A percentile compares a stretch with the other conserved stretches of the same genome.
These are phyloP conservation scores for Metschnikowia gelsemii DNA, from an alignment of 805 yeast genomes.

Conservation along the genomic window DNA sequence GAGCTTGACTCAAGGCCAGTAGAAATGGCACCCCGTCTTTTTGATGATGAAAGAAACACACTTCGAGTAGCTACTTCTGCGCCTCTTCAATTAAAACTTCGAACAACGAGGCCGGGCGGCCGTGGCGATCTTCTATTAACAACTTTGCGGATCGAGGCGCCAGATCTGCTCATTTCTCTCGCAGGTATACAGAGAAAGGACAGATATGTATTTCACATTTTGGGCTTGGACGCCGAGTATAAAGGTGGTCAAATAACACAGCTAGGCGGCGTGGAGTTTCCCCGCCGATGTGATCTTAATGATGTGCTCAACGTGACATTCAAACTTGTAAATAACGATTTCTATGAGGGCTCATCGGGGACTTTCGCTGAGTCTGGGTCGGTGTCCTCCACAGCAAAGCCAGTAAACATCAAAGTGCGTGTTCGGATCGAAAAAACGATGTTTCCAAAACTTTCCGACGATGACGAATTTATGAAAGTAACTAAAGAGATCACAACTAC, in stretches of 20 bases:
- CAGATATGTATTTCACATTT: conserved; percentile 24
- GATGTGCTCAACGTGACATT: conserved; percentile 17
- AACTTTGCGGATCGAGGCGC: conserved; percentile 47
- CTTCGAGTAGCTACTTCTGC: conserved; percentile 30
- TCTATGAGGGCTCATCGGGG: conserved; percentile 16
- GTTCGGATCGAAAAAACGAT: conserved; percentile 26
- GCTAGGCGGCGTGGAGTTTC: conserved; percentile 15
- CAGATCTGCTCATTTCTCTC: conserved; percentile 36
- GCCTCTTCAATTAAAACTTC: conserved; percentile 45
- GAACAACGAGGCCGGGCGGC: conserved; percentile 51
- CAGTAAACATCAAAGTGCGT: conserved; percentile 25
- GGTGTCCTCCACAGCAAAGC: neutral
- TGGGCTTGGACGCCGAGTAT: conserved; percentile 26
- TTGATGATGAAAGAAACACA: neutral
- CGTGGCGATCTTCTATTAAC: conserved; percentile 45
- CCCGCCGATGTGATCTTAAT: conserved; percentile 10
- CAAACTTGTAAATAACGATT: conserved; percentile 23
- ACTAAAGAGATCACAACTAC: conserved; percentile 34
- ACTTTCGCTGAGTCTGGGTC: neutral
- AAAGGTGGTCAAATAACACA: conserved; percentile 29
- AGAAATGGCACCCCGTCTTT: neutral
- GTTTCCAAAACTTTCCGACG: neutral
- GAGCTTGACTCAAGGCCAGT: too few species aligned
- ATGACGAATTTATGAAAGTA: conserved; percentile 13
- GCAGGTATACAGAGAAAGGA: conserved; percentile 2